Base-by-base conservation (phyloP, 2,329 filamentous ascomycete genomes). In the Fusarium sp. region DNA sequence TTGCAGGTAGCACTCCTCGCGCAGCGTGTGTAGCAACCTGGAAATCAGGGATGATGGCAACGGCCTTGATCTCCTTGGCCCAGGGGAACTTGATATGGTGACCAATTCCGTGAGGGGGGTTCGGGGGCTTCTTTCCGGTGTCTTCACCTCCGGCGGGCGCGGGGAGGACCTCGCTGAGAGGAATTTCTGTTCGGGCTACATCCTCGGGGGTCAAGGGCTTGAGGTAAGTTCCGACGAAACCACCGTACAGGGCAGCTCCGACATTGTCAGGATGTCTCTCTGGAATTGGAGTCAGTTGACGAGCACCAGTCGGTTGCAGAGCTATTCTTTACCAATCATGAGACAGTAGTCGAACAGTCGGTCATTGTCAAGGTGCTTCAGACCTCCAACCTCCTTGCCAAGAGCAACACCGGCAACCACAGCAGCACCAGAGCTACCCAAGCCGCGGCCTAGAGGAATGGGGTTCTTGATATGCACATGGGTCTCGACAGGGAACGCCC, bases 11-110 rank as follows among this genome's bases (percentile, higher is more conserved):
- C 20, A 97, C 95, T 58, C 89, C 89, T 74, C 96, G 89, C 7
- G 96, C 95, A 75, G 93, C 92, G 62, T 95, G 94, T 2, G 96
- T 99, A n/a, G 94, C 88, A 28, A 98, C 94, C 77, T 97, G 92
- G 75, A 98, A 99, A 73, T 97, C 88, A 10, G 96, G 96, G 64
- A 99, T 97, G 73, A 99, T 95, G 69, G 94, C 94, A 68, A 99
- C 91, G 65, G 94, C 95, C 83, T 97, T 98, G 84, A 99, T 97
- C 78, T 97, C 93, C 67, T 90, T 88, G 58, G 93, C 91, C 95
- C 95, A 98, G 40, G 89, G 89, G 79, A 97, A 98, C 79, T 94
- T 95, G 81, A 96, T 94, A 82, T 97, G 97, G 79, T 97, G 94
- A 47, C 95, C 96, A 73, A 99, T 98, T 74, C 94, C 92, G 70